Evolutionary conservation across 192 early-diverging fungal genomes (phyloP).

Genomic region (Funneliformis geosporum): DNA sequence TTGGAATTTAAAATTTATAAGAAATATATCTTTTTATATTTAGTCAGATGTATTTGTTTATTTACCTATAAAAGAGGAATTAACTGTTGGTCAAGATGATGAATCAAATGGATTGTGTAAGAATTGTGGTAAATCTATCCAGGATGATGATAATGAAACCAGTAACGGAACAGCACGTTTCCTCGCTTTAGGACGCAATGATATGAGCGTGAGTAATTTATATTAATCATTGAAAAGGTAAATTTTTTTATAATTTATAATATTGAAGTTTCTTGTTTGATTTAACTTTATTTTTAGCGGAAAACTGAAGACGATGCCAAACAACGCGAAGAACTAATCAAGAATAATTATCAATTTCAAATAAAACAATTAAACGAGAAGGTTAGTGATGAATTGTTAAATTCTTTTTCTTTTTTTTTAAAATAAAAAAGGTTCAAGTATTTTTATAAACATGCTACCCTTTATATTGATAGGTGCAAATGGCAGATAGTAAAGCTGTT

Average conservation of each 20-base stretch:
- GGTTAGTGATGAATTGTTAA: constrained; percentile 1
- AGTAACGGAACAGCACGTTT: constrained; percentile 2
- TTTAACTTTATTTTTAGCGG: not conserved
- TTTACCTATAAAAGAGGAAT: not conserved
- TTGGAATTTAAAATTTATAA: too few relatives aligned
- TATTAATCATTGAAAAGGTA: too few relatives aligned
- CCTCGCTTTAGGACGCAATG: not conserved
- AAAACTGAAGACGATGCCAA: constrained; percentile 20
- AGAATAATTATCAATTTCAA: constrained; percentile 49
- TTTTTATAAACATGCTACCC: not conserved
- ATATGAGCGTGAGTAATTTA: not conserved
- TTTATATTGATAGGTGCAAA: constrained; percentile 17
- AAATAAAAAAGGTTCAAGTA: not conserved
- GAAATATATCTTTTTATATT: too few relatives aligned
- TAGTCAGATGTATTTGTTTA: not conserved
- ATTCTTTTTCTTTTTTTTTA: not conserved
- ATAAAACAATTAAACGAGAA: constrained; percentile 44
- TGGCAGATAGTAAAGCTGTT: constrained; percentile 18
- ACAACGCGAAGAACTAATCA: constrained; percentile 41
- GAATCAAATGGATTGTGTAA: not conserved
- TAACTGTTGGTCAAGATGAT: not conserved
- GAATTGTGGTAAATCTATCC: not conserved
- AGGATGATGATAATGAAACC: not conserved
- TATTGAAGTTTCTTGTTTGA: not conserved
- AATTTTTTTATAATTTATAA: not conserved